A percentile compares a stretch with the other conserved stretches of the same genome.
Conservation (phyloP, 768 basidiomycete genomes). For the Xerocomellus dryophilus region DNA sequence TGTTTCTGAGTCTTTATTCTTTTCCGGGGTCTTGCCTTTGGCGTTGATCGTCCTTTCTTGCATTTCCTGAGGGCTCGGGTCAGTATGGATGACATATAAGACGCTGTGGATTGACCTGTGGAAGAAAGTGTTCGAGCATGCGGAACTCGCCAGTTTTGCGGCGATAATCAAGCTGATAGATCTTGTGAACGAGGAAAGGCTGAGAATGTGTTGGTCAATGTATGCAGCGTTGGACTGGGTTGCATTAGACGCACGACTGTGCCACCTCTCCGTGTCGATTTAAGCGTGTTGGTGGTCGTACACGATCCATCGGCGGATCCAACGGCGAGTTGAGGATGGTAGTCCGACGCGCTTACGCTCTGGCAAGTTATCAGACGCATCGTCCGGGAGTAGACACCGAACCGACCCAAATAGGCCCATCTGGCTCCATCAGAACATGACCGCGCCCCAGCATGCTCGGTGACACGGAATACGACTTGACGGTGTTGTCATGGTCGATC, state of each 20-base stretch:
- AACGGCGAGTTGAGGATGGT: slow-evolving; percentile 81
- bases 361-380: slow-evolving; percentile 26
- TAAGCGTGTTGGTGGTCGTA: slow-evolving; percentile 67
- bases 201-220: slow-evolving; percentile 24
- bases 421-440: slow-evolving; percentile 66
- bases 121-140: slow-evolving; percentile 85
- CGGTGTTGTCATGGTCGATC: slow-evolving; percentile 79
- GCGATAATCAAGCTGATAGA: slow-evolving; percentile 88
- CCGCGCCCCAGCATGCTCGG: slow-evolving; percentile 74
- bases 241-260: slow-evolving; percentile 52
- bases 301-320: slow-evolving; percentile 83
- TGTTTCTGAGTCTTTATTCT: slow-evolving; percentile 20
- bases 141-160: slow-evolving; percentile 70
- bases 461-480: slow-evolving; percentile 71
- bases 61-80: slow-evolving; percentile 41
- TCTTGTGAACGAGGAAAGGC: slow-evolving; percentile 75
- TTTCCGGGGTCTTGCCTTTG: slow-evolving; percentile 33
- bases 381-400: not conserved
- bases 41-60: slow-evolving; percentile 33
- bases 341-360: slow-evolving; percentile 75
- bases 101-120: slow-evolving; percentile 46
- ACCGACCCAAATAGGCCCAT: slow-evolving; percentile 82
- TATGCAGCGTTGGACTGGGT: not conserved
- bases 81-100: not conserved
- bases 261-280: slow-evolving; percentile 67